phyloP scores from a whole-genome alignment of 139 green algal species.

The Chlamydomonas applanata region DNA sequence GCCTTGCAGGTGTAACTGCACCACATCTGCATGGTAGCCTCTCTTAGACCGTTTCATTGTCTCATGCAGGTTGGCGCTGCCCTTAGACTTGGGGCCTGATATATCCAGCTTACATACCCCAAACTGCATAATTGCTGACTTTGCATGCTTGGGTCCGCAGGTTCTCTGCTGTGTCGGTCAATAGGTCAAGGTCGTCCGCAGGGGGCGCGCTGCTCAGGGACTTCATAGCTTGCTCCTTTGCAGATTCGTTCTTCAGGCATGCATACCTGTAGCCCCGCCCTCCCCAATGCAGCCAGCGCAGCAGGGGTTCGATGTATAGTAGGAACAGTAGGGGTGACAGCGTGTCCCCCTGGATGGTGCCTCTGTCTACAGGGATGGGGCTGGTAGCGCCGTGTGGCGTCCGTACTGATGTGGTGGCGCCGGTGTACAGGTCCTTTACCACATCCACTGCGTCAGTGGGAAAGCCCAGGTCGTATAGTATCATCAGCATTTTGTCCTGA shows the following conservation, averaged over 20 bases:
- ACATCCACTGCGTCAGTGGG: conserved; percentile 29
- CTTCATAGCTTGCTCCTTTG: background rate
- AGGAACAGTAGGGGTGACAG: conserved; percentile 33
- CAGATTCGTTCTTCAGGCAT: background rate
- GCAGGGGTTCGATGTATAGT: conserved; percentile 30
- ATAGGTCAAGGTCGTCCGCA: background rate
- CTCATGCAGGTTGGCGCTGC: too few relatives aligned
- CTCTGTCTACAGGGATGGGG: conserved; percentile 18
- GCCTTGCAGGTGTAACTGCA: too few relatives aligned
- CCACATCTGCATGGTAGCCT: too few relatives aligned
- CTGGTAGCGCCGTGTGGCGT: background rate
- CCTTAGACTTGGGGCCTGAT: too few relatives aligned
- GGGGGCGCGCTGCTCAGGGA: background rate
- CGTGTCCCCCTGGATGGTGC: conserved; percentile 32
- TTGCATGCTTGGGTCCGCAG: background rate
- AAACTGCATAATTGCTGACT: too few relatives aligned
- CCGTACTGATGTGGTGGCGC: conserved; percentile 13
- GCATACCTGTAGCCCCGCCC: conserved; percentile 9
- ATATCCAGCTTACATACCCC: too few relatives aligned
- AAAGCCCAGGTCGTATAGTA: conserved; percentile 41
- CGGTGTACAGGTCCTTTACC: conserved; percentile 39
- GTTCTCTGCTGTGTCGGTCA: background rate
- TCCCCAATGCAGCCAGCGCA: conserved; percentile 26
- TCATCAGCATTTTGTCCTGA: conserved; percentile 37
- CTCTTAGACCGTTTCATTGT: too few relatives aligned